These are phyloP conservation scores for Phoma herbarum DNA, from an alignment of 2,329 filamentous ascomycete genomes.

Conservation along the genomic window DNA sequence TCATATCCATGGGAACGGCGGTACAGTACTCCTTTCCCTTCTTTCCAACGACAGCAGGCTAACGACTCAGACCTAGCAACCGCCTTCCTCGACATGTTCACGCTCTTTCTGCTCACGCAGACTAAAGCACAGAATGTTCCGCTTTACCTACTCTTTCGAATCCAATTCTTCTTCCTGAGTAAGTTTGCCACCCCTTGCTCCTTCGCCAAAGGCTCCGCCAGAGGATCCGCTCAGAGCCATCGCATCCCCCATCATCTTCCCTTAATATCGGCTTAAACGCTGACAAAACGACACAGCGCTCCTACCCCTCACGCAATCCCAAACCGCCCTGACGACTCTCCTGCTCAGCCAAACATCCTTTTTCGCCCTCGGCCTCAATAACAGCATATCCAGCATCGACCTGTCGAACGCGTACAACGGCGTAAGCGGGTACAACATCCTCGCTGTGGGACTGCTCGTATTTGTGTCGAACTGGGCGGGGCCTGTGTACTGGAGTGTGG, in stretches of 20 bases:
- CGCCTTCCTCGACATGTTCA: slow-evolving; percentile 69
- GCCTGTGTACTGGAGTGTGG: slow-evolving; percentile 84
- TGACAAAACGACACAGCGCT: slow-evolving; percentile 34
- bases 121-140: slow-evolving; percentile 86
- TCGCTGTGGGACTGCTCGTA: slow-evolving; percentile 82
- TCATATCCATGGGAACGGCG: slow-evolving; percentile 32
- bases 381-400: slow-evolving; percentile 95
- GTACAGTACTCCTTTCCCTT: slow-evolving; percentile 27
- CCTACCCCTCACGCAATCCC: slow-evolving; percentile 58
- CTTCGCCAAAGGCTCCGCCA: not conserved
- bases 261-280: not conserved
- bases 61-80: slow-evolving; percentile 55
- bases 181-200: slow-evolving; percentile 21
- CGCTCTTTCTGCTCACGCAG: slow-evolving; percentile 85
- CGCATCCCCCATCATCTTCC: no score
- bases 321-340: slow-evolving; percentile 74
- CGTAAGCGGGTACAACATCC: slow-evolving; percentile 78
- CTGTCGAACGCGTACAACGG: slow-evolving; percentile 96
- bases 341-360: slow-evolving; percentile 84
- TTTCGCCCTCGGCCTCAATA: slow-evolving; percentile 90
- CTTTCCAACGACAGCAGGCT: not conserved
- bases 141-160: slow-evolving; percentile 77
- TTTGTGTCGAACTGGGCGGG: slow-evolving; percentile 93
- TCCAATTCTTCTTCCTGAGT: slow-evolving; percentile 65
- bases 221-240: no score